These are phyloP conservation scores for Serendipita vermifera DNA, from an alignment of 768 basidiomycete species.

Conservation along the genomic window DNA sequence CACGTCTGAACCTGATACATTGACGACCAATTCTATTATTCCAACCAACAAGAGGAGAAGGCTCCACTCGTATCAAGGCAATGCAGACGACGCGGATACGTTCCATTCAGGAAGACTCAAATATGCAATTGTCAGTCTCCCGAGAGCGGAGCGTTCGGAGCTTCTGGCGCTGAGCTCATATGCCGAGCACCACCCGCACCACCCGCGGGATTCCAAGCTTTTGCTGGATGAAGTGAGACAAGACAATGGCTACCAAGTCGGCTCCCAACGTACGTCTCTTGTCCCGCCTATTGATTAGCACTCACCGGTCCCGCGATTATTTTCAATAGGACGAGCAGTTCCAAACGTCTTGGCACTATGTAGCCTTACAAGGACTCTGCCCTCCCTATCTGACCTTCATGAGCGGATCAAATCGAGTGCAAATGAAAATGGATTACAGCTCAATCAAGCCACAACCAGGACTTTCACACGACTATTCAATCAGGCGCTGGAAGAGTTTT, in stretches of 20 bases:
- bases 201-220: not conserved
- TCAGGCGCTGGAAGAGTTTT: conserved; percentile 6
- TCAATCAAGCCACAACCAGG: not conserved
- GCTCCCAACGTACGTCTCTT: not conserved
- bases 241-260: not conserved
- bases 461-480: conserved; percentile 4
- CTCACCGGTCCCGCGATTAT: not conserved
- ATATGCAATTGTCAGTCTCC: conserved; percentile 58
- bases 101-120: conserved; percentile 55
- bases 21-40: conserved; percentile 6
- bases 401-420: not conserved
- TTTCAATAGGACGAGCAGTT: not conserved
- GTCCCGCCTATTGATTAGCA: not conserved
- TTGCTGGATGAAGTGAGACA: conserved; percentile 3
- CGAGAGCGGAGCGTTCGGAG: conserved; percentile 48
- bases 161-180: not conserved
- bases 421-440: not conserved
- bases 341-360: not conserved
- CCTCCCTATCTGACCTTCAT: not conserved
- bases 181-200: not conserved
- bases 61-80: conserved; percentile 56
- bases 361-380: not conserved
- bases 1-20: conserved; percentile 38
- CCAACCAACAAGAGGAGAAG: conserved; percentile 45
- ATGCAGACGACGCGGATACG: conserved; percentile 37